Percentiles rank a stretch among this genome's conserved stretches.
These are phyloP conservation scores for sorghum (Sorghum bicolor) DNA, from an alignment of 176 grass and related monocot genomes.

Conservation along the genomic window DNA sequence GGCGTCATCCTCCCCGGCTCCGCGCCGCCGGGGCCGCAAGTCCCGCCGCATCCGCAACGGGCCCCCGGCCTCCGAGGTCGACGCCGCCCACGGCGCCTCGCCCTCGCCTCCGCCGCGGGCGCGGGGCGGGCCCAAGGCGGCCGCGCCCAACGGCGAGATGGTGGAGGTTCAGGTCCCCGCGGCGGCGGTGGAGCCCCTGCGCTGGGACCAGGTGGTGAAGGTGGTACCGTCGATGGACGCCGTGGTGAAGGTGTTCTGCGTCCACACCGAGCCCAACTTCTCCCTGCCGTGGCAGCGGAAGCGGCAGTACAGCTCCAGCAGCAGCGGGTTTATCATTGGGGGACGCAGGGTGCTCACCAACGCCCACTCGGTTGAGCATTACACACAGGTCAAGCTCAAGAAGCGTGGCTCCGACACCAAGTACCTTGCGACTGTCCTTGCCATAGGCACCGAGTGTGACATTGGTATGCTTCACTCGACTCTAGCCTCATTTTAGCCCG, in stretches of 20 bases:
- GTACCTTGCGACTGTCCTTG: constrained; percentile 85
- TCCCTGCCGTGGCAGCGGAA: constrained; percentile 96
- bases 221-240: constrained; percentile 89
- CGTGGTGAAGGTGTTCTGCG: constrained; percentile 97
- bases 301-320: constrained; percentile 90
- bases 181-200: constrained; percentile 32
- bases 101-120: constrained; percentile 16
- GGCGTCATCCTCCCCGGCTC: constrained; percentile 7
- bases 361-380: constrained; percentile 90
- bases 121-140: constrained; percentile 28
- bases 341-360: constrained; percentile 87
- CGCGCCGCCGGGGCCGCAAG: constrained; percentile 19
- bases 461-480: constrained; percentile 50
- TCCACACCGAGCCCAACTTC: constrained; percentile 93
- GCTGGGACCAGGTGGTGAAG: constrained; percentile 74
- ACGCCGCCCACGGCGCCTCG: not conserved
- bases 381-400: constrained; percentile 96
- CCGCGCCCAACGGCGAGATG: constrained; percentile 4
- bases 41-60: constrained; percentile 35
- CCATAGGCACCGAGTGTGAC: constrained; percentile 92
- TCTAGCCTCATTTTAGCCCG: not conserved
- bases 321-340: constrained; percentile 72
- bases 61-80: constrained; percentile 26
- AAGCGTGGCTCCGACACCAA: constrained; percentile 91
- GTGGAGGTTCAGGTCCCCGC: constrained; percentile 15